phyloP scores from a whole-genome alignment of 805 yeast species.

The Nakazawaea populi region DNA sequence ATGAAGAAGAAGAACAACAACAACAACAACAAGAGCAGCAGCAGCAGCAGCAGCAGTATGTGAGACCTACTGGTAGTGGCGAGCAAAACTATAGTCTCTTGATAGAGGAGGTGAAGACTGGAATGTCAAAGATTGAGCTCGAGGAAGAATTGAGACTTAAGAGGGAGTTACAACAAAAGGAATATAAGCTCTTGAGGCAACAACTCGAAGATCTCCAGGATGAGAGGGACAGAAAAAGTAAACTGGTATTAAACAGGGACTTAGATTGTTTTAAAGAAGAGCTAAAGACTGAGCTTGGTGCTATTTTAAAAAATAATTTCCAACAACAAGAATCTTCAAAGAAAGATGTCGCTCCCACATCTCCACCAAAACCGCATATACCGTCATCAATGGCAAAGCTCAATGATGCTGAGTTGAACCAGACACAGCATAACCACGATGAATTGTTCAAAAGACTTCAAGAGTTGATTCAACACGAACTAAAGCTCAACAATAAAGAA shows the following conservation, averaged over 20 bases:
- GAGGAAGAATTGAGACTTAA: constrained; percentile 7
- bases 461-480: constrained; percentile 1
- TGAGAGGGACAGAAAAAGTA: not conserved
- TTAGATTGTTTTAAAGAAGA: constrained; percentile 4
- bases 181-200: constrained; percentile 1
- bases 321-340: not conserved
- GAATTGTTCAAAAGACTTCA: not conserved
- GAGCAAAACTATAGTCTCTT: not conserved
- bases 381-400: no score
- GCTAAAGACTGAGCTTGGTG: constrained; percentile 2
- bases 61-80: not conserved
- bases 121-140: constrained; percentile 2
- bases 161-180: constrained; percentile 5
- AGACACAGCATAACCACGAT: not conserved
- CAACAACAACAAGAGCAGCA: no score
- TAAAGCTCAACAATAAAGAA: not conserved
- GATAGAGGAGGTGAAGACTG: constrained; percentile 2
- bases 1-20: not conserved
- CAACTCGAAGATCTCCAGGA: constrained; percentile 2
- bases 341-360: not conserved
- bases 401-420: no score
- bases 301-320: not conserved
- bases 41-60: no score
- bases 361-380: not conserved
- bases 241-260: constrained; percentile 1